Conservation (phyloP, 306 rosid genomes). For the Echinosophora koreensis region DNA sequence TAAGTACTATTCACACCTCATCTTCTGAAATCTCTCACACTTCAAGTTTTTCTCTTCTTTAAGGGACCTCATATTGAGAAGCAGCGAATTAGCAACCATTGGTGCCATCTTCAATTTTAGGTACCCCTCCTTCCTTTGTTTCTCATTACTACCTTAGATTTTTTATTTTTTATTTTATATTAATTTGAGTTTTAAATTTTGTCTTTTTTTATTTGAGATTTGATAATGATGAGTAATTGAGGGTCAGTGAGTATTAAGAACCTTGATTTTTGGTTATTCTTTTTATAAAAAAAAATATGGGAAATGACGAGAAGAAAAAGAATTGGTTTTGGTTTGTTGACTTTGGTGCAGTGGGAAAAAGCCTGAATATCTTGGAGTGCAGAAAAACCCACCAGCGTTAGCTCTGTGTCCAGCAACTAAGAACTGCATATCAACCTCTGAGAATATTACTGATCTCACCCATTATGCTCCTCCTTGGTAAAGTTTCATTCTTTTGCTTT, state of each 20-base stretch:
- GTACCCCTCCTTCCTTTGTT: constrained; percentile 43
- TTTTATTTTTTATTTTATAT: neutral
- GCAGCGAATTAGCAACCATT: constrained; percentile 82
- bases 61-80: constrained; percentile 73
- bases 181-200: neutral
- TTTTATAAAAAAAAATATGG: neutral
- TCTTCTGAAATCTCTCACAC: constrained; percentile 30
- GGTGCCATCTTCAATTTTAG: constrained; percentile 85
- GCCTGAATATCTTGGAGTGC: constrained; percentile 94
- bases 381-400: constrained; percentile 75
- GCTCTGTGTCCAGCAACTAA: constrained; percentile 96
- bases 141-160: neutral
- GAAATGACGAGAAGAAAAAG: neutral
- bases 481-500: constrained; percentile 9
- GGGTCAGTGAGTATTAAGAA: neutral
- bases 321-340: constrained; percentile 20
- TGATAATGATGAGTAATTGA: neutral
- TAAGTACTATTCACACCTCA: neutral
- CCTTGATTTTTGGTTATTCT: neutral
- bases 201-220: constrained; percentile 7
- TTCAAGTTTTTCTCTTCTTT: constrained; percentile 19
- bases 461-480: constrained; percentile 99
- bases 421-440: constrained; percentile 92
- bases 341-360: constrained; percentile 76
- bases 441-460: constrained; percentile 68